Percentiles rank a stretch among this genome's conserved stretches.
phyloP scores from a whole-genome alignment of 2,329 filamentous ascomycete species.

The Penicillium oxalicum region DNA sequence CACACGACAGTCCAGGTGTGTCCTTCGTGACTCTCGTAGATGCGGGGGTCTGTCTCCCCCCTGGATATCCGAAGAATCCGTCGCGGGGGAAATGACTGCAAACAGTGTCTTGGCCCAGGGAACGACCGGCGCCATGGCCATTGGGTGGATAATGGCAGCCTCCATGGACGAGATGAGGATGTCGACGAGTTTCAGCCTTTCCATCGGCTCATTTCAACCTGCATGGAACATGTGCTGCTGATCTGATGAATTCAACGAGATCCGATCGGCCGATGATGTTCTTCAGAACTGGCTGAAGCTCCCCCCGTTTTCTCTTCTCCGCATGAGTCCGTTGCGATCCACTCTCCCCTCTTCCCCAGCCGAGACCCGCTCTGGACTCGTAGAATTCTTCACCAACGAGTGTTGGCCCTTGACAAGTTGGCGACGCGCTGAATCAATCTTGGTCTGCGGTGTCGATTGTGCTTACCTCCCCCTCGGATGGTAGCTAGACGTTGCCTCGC shows the following conservation, averaged over 20 bases:
- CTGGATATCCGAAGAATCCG: conserved; percentile 17
- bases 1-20: no score
- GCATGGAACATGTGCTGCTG: conserved; percentile 4
- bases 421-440: background rate
- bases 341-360: conserved; percentile 14
- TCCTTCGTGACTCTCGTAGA: background rate
- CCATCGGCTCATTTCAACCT: no score
- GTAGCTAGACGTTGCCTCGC: background rate
- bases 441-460: background rate
- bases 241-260: background rate
- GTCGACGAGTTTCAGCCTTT: no score
- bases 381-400: conserved; percentile 7
- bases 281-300: background rate
- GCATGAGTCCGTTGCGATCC: conserved; percentile 19
- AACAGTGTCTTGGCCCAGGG: conserved; percentile 5
- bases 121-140: background rate
- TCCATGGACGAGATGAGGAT: background rate
- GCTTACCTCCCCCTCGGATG: background rate
- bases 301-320: conserved; percentile 14
- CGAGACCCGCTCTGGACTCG: conserved; percentile 8
- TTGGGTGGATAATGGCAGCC: background rate
- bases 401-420: background rate
- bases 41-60: conserved; percentile 9
- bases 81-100: conserved; percentile 10
- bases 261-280: background rate